phyloP scores from a whole-genome alignment of 768 basidiomycete genomes.

The Mycena belliarum region DNA sequence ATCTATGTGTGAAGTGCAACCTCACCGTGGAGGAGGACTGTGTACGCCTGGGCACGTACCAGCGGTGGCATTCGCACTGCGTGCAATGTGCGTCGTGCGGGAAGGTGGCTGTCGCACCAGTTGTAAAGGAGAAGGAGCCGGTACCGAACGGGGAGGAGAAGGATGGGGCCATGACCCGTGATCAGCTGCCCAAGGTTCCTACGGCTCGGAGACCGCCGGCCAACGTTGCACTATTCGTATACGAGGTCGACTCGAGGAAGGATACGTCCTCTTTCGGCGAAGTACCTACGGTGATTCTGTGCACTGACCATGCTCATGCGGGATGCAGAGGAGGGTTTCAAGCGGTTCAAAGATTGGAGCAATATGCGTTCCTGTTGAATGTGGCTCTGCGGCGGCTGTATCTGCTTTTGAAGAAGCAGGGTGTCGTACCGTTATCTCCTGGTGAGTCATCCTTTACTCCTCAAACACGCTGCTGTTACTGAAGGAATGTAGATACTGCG shows the following conservation, averaged over 20 bases:
- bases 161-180: constrained; percentile 38
- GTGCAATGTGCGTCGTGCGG: constrained; percentile 84
- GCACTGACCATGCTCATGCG: constrained; percentile 71
- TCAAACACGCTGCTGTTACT: not conserved
- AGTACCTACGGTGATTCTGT: constrained; percentile 73
- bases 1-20: constrained; percentile 87
- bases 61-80: constrained; percentile 95
- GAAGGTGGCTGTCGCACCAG: constrained; percentile 66
- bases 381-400: constrained; percentile 92
- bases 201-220: constrained; percentile 76
- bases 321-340: constrained; percentile 80
- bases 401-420: constrained; percentile 82
- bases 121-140: constrained; percentile 55
- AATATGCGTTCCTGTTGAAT: constrained; percentile 95
- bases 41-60: constrained; percentile 91
- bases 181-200: constrained; percentile 58
- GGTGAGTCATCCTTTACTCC: constrained; percentile 43
- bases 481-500: constrained; percentile 14
- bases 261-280: constrained; percentile 72
- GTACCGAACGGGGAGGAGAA: constrained; percentile 54
- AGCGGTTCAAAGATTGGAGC: constrained; percentile 90
- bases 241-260: constrained; percentile 67
- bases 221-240: constrained; percentile 77
- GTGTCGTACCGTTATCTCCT: constrained; percentile 83
- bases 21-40: constrained; percentile 97